Base-by-base conservation (phyloP, 2,329 filamentous ascomycete genomes). In the Didymella pinodella region DNA sequence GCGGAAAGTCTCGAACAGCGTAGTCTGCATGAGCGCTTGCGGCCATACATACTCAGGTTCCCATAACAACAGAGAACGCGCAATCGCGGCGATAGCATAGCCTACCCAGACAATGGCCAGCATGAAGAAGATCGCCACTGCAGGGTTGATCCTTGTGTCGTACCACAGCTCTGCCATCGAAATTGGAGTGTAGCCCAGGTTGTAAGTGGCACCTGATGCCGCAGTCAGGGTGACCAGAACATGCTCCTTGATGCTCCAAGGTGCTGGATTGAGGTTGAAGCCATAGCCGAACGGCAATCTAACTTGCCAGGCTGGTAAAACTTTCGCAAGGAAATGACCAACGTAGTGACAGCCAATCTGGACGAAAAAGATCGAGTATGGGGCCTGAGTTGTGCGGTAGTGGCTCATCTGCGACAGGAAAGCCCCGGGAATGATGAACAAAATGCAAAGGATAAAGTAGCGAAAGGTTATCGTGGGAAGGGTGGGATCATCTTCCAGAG, bases 331-430 rank as follows among this genome's bases (percentile, higher is more conserved):
- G 73, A 84, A 84, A 31, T 80, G 75, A 1, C 84, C 84, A 11
- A 81, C 78, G 55, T 86, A 86, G 65, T 85, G 84, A 46, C 80
- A 84, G 0, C 83, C 84, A 18, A 86, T 84, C 64, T 86, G 84
- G 31, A 88, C 85, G 61, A 88, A 88, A 69, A 87, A 87, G 47
- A 88, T 81, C 0, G 85, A 86, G 67, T 87, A 88, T 0, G 83
- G 82, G 0, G 84, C 83, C 43, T 80, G 81, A 0, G 85, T 87
- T 1, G 85, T 87, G 44, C 85, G 80, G 65, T 81, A 88, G 48
- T 81, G 78, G 60, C 81, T 82, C 80, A 86, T 83, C 65, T 84
- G 82, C 5, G 82, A 84, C 2, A 88, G 69, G 63, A 87, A 84
- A 2, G 85, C 85, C 2, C 85, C 85, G 0, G 85, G 84, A 0